Evolutionary conservation across 2,329 filamentous ascomycete genomes (phyloP).

Genomic region (Nannizziopsis arthrosporioides): DNA sequence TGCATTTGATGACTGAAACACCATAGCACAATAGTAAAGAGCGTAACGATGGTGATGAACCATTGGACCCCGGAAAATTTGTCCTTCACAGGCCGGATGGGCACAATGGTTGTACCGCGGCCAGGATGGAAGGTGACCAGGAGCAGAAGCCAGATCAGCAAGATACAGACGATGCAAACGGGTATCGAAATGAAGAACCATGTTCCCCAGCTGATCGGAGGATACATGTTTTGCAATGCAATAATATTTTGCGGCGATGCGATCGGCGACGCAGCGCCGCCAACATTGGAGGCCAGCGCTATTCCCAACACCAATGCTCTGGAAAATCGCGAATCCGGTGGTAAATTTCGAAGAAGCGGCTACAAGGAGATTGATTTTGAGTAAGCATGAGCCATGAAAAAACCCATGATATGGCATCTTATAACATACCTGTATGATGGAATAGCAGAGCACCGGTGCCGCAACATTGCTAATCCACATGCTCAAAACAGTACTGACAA

Average conservation of each 20-base stretch:
- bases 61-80: constrained; percentile 79
- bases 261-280: constrained; percentile 91
- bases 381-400: not conserved
- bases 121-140: constrained; percentile 76
- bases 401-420: not conserved
- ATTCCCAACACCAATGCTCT: constrained; percentile 94
- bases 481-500: constrained; percentile 90
- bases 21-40: constrained; percentile 81
- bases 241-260: constrained; percentile 97
- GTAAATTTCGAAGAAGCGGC: constrained; percentile 88
- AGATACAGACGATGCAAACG: constrained; percentile 76
- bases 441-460: constrained; percentile 91
- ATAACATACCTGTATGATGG: constrained; percentile 68
- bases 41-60: constrained; percentile 76
- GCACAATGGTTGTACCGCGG: constrained; percentile 74
- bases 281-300: constrained; percentile 87
- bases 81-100: constrained; percentile 82
- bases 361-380: constrained; percentile 29
- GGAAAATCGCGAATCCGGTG: constrained; percentile 80
- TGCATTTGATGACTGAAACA: constrained; percentile 86
- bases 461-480: constrained; percentile 99
- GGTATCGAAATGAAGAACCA: constrained; percentile 97
- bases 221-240: constrained; percentile 88
- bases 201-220: constrained; percentile 78
- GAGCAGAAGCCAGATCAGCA: constrained; percentile 80